Percentiles rank a stretch among this genome's conserved stretches.
These are phyloP conservation scores for Phytophthora megakarya DNA, from an alignment of 352 stramenopile species.

Conservation along the genomic window DNA sequence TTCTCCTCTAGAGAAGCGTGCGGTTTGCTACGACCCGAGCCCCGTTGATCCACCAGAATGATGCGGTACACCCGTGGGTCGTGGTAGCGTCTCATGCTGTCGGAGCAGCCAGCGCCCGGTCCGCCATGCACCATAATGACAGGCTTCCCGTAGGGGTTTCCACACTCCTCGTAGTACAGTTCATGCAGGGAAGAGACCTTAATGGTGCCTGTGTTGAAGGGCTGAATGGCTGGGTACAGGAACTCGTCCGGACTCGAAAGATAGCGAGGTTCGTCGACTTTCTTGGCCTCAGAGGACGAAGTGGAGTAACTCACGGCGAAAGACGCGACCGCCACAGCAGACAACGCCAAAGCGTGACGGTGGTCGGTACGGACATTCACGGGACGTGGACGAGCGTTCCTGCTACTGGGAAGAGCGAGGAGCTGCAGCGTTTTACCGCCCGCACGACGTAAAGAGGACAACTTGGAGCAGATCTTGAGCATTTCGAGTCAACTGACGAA, in stretches of 20 bases:
- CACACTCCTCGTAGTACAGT: slow-evolving; percentile 93
- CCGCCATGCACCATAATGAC: slow-evolving; percentile 96
- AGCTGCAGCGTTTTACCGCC: slow-evolving; percentile 38
- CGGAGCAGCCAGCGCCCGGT: slow-evolving; percentile 89
- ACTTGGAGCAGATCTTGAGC: slow-evolving; percentile 28
- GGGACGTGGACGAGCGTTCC: slow-evolving; percentile 21
- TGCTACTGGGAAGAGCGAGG: slow-evolving; percentile 29
- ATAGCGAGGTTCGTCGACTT: slow-evolving; percentile 34
- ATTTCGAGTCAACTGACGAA: slow-evolving; percentile 18
- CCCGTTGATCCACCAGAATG: slow-evolving; percentile 94
- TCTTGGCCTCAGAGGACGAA: slow-evolving; percentile 27
- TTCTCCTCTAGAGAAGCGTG: slow-evolving; percentile 90
- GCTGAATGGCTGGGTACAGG: slow-evolving; percentile 84
- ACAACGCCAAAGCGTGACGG: slow-evolving; percentile 28
- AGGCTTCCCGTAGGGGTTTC: slow-evolving; percentile 85
- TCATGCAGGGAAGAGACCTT: slow-evolving; percentile 84
- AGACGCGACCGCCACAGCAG: slow-evolving; percentile 32
- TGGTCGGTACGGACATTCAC: slow-evolving; percentile 30
- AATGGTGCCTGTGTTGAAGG: slow-evolving; percentile 82
- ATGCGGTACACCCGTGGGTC: slow-evolving; percentile 92
- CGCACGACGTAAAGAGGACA: slow-evolving; percentile 22
- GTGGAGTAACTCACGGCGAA: slow-evolving; percentile 35
- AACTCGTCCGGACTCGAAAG: slow-evolving; percentile 64
- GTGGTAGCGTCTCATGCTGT: slow-evolving; percentile 92
- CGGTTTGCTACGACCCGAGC: slow-evolving; percentile 87